phyloP scores from a whole-genome alignment of 2,329 filamentous ascomycete species.

The Magnaporthiopsis rhizophila region DNA sequence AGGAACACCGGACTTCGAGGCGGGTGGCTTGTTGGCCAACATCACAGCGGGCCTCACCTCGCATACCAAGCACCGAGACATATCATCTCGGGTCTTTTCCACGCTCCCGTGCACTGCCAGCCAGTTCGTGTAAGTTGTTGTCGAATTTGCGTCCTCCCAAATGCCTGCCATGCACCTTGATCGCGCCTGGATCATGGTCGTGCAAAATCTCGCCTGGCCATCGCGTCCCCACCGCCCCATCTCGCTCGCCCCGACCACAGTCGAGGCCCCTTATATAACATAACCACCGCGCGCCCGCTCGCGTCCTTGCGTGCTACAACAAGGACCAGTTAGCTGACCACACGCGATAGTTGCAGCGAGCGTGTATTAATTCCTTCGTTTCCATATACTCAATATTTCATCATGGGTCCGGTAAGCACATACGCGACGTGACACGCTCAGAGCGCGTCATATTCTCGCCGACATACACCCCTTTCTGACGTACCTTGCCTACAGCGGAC shows the following conservation, averaged over 20 bases:
- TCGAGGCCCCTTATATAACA: not conserved
- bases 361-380: not conserved
- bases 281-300: not conserved
- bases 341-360: not conserved
- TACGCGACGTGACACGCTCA: not conserved
- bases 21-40: not conserved
- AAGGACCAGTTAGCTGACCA: not conserved
- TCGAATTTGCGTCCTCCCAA: not conserved
- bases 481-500: constrained; percentile 34
- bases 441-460: not conserved
- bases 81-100: not conserved
- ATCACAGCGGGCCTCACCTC: not conserved
- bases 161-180: not conserved
- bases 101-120: not conserved
- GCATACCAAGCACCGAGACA: constrained; percentile 6
- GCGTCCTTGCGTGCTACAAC: not conserved
- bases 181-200: not conserved
- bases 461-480: not conserved
- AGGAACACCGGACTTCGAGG: not conserved
- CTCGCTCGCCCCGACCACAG: not conserved
- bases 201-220: not conserved
- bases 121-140: constrained; percentile 1
- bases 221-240: not conserved
- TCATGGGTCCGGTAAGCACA: not conserved
- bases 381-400: not conserved